phyloP scores from a whole-genome alignment of 2,329 filamentous ascomycete genomes.

The Thelonectria olida region DNA sequence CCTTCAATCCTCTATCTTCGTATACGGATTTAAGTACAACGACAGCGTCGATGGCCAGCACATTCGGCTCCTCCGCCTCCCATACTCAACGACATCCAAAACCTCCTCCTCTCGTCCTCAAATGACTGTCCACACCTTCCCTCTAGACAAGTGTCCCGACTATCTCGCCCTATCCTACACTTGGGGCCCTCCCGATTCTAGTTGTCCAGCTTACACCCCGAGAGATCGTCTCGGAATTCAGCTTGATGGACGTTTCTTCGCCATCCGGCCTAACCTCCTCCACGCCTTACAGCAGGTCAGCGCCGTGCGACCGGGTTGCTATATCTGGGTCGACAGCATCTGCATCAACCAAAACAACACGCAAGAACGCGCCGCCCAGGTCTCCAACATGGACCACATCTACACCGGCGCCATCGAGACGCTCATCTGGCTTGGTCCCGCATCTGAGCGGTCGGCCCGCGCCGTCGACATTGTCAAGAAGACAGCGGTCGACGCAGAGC shows the following conservation, averaged over 20 bases:
- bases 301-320: conserved; percentile 21
- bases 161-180: conserved; percentile 40
- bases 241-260: conserved; percentile 24
- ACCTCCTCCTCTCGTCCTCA: conserved; percentile 1
- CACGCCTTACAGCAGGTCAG: conserved; percentile 22
- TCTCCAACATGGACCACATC: conserved; percentile 35
- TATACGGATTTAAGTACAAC: conserved; percentile 17
- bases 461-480: conserved; percentile 19
- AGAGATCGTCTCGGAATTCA: conserved; percentile 11
- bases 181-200: conserved; percentile 27
- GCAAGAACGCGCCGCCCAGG: conserved; percentile 29
- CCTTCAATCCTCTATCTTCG: neutral
- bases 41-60: conserved; percentile 20
- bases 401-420: conserved; percentile 32
- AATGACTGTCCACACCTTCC: conserved; percentile 29
- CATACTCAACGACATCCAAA: conserved; percentile 1
- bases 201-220: neutral
- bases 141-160: conserved; percentile 20
- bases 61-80: conserved; percentile 29
- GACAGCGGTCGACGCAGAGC: conserved; percentile 21
- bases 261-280: conserved; percentile 29
- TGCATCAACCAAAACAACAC: conserved; percentile 36
- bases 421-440: conserved; percentile 34
- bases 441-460: conserved; percentile 9
- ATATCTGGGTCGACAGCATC: conserved; percentile 37